Percentiles rank a stretch among this genome's conserved stretches.
Conservation (phyloP, 1,284 basidiomycete genomes). For the Fomitopsis betulina region DNA sequence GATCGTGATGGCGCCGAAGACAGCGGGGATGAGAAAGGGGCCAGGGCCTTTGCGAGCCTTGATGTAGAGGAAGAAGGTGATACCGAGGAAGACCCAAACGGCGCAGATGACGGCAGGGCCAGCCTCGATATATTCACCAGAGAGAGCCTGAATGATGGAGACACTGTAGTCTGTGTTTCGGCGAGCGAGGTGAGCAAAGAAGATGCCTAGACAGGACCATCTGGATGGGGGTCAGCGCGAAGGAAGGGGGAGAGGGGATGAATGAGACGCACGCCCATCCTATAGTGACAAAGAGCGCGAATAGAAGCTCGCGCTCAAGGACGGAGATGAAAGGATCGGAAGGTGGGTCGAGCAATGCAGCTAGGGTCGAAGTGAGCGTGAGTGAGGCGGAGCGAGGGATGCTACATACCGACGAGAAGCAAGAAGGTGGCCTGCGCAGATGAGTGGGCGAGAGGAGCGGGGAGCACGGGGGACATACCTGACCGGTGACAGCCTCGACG, state of each 20-base stretch:
- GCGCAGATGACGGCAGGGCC: slow-evolving; percentile 58
- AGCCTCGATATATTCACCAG: slow-evolving; percentile 57
- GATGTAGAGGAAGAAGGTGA: slow-evolving; percentile 56
- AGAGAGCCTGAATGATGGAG: slow-evolving; percentile 31
- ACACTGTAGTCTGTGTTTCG: slow-evolving; percentile 38
- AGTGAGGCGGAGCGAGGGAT: background rate
- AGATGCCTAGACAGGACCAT: slow-evolving; percentile 66
- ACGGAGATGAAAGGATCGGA: slow-evolving; percentile 63
- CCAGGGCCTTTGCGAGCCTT: slow-evolving; percentile 62
- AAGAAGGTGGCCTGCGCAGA: slow-evolving; percentile 55
- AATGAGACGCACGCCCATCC: slow-evolving; percentile 59
- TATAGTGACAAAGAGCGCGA: slow-evolving; percentile 44
- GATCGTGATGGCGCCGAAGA: slow-evolving; percentile 56
- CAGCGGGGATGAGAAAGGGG: slow-evolving; percentile 54
- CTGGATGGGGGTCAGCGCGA: slow-evolving; percentile 28
- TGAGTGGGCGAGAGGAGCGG: background rate
- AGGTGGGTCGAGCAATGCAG: slow-evolving; percentile 64
- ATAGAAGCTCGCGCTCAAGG: slow-evolving; percentile 65
- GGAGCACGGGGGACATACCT: slow-evolving; percentile 35
- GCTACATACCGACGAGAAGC: slow-evolving; percentile 53
- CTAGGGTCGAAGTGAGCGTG: slow-evolving; percentile 27
- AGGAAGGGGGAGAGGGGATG: background rate
- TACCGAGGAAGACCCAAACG: slow-evolving; percentile 65
- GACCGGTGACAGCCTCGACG: slow-evolving; percentile 51
- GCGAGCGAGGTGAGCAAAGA: slow-evolving; percentile 58